Conservation (phyloP, 768 basidiomycete genomes). For the Hypholoma fasciculare region DNA sequence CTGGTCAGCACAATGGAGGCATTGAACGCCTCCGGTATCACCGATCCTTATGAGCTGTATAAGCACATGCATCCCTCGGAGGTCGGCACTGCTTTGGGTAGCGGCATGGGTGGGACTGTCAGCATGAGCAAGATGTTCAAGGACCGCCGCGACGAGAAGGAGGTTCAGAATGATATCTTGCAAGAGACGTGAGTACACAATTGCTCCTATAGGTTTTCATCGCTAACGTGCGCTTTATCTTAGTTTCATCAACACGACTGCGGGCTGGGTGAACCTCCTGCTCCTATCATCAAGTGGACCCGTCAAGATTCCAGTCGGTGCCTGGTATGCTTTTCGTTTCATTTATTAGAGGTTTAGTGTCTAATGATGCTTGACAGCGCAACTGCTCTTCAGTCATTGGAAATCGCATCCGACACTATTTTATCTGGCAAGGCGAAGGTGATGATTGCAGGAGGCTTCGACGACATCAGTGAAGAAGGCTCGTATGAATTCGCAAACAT, state of each 20-base stretch:
- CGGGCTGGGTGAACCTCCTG: conserved; percentile 96
- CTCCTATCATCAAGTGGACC: conserved; percentile 96
- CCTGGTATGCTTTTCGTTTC: conserved; percentile 65
- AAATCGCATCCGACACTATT: conserved; percentile 97
- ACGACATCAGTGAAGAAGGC: conserved; percentile 97
- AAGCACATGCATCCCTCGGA: conserved; percentile 96
- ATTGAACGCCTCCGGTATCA: conserved; percentile 94
- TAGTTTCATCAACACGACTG: conserved; percentile 99
- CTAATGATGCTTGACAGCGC: conserved; percentile 51
- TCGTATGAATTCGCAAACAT: conserved; percentile 99
- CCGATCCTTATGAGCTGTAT: conserved; percentile 97
- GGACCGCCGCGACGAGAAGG: conserved; percentile 96
- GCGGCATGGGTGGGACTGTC: conserved; percentile 96
- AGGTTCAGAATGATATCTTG: conserved; percentile 96
- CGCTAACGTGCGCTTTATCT: conserved; percentile 5
- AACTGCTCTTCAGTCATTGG: conserved; percentile 95
- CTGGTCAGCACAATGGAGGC: conserved; percentile 94
- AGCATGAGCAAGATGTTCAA: conserved; percentile 97
- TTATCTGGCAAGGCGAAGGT: conserved; percentile 96
- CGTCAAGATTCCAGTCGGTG: conserved; percentile 98
- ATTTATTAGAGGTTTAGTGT: background rate
- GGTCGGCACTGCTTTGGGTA: conserved; percentile 91
- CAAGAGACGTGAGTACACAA: conserved; percentile 84
- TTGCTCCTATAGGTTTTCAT: background rate
- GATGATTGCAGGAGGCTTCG: conserved; percentile 99